Base-by-base conservation (phyloP, 1,139 yeast species). In the Torulaspora globosa region DNA sequence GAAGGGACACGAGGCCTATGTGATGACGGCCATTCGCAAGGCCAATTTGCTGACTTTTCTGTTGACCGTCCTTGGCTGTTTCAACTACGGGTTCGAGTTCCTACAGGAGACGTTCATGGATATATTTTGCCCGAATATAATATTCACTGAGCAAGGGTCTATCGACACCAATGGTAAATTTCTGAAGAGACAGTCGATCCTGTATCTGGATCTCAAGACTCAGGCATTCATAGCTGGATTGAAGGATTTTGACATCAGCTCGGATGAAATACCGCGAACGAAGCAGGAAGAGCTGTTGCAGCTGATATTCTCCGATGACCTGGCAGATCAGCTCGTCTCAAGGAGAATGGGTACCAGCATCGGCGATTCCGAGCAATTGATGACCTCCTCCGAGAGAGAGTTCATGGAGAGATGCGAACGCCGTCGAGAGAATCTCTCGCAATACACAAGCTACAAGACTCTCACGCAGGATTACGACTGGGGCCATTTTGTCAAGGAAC, bases 201-300 rank as follows among this genome's bases (percentile, higher is more conserved):
- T 92, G 45, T 88, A 76, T 57, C 72, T 92, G 43, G 97, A 92
- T 57, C 73, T 92, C 60, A 92, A 92, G 63, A 92, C 98, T 0
- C 98, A 92, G 66, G 96, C 96, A 0, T 92, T 82, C 60, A 89
- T 92, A 21, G 83, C 96, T 0, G 96, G 95, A 0, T 69, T 90
- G 52, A 87, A 84, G 56, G 82, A 86, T 5, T 82, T 80, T 89
- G 82, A 49, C 68, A 82, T 39, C 10, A 53, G 46, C 11, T 24
- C 38, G 11, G 46, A 49, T 21, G 42, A 39, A 16, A 48, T 58
- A 3, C 49, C 53, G 10, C 19, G 55, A 37, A 74, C 87, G 18
- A 52, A 51, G 2, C 75, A 80, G 55, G 75, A 75, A 49, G 92
- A 84, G 44, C 78, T 88, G 8, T 68, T 90, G 52, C 82, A 86